Conservation (phyloP, 2,329 filamentous ascomycete species). For the Sodiomyces alkalinus region DNA sequence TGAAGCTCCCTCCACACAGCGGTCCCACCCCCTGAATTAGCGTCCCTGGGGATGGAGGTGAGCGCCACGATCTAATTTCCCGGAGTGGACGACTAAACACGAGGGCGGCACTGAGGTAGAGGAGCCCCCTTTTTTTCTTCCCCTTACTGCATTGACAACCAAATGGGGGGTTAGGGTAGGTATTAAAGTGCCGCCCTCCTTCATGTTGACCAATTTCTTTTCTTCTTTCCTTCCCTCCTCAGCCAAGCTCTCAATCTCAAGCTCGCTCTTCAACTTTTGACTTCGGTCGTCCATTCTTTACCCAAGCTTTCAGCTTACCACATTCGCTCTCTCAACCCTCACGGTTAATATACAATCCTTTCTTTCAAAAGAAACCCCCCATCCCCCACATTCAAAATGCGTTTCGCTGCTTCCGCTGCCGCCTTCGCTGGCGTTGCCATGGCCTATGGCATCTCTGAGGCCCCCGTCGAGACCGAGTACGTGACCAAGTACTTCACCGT, state of each 20-base stretch:
- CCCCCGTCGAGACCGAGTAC: constrained; percentile 29
- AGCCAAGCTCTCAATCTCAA: constrained; percentile 22
- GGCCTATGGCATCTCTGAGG: constrained; percentile 8
- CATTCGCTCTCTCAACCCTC: no score
- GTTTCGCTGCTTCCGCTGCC: constrained; percentile 40
- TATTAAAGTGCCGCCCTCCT: constrained; percentile 33
- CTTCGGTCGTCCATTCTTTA: constrained; percentile 45
- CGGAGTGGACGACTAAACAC: no score
- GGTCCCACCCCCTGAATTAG: constrained; percentile 9
- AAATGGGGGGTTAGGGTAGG: constrained; percentile 9
- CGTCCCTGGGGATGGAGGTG: constrained; percentile 6
- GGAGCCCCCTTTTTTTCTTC: constrained; percentile 10
- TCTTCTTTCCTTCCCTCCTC: constrained; percentile 19
- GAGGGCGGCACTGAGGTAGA: no score
- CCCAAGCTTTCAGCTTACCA: constrained; percentile 17
- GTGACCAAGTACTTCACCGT: constrained; percentile 39
- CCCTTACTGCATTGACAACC: background rate
- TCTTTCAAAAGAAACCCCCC: constrained; percentile 12
- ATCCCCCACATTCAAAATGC: constrained; percentile 35
- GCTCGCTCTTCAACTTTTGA: constrained; percentile 25
- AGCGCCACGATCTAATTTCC: constrained; percentile 8
- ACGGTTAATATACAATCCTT: constrained; percentile 16
- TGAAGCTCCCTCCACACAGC: no score
- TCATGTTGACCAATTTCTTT: constrained; percentile 10
- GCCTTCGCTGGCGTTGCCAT: constrained; percentile 25